Base-by-base conservation (phyloP, 306 rosid genomes). In the Acacia confusa region DNA sequence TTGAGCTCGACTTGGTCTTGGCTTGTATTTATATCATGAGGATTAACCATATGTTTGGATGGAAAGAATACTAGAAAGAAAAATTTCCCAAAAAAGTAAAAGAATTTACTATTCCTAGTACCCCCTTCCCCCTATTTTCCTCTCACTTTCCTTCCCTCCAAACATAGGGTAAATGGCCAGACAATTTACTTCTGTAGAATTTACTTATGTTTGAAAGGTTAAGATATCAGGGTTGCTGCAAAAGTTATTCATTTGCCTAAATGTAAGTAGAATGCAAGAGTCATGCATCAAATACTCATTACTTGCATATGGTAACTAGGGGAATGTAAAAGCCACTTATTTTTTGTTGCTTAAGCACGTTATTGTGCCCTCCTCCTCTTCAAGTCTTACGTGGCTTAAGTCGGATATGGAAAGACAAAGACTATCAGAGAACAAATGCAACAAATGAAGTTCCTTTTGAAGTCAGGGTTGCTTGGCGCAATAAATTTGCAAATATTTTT, bases 1-100 rank as follows among this genome's bases (percentile, higher is more conserved):
- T 61, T 95, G 99, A 73, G 98, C 99, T 43, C 93, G 98, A 76
- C 92, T 95, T 84, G 99, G 99, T 81, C 99, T 95, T 7, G 99
- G 99, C 79, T 85, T 95, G 88, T 93, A 95, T 67, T 87, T 95
- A 86, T 93, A 90, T 71, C 99, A 95, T 74, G 93, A 92, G 82
- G 96, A 89, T 61, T 89, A 27, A 27, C 28, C 28, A 0, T 27
- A 27, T 27, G 28, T 27, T 27, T 27, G 28, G 28, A 0, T 27
- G 28, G 28, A 27, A 27, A 27, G 28, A 27, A 27, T 27, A 27
- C 28, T 27, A 27, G 28, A 27, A 27, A 27, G 28, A 2, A 27
- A 27, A 27, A 27, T 2, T 27, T 0, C 28, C 2, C 1, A 27
- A 27, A 27, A 27, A 0, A 27, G 28, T 27, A 27, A 1, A 27